Percentiles rank a stretch among this genome's conserved stretches.
phyloP scores from a whole-genome alignment of 1,284 basidiomycete genomes.

The Takashimella koratensis region DNA sequence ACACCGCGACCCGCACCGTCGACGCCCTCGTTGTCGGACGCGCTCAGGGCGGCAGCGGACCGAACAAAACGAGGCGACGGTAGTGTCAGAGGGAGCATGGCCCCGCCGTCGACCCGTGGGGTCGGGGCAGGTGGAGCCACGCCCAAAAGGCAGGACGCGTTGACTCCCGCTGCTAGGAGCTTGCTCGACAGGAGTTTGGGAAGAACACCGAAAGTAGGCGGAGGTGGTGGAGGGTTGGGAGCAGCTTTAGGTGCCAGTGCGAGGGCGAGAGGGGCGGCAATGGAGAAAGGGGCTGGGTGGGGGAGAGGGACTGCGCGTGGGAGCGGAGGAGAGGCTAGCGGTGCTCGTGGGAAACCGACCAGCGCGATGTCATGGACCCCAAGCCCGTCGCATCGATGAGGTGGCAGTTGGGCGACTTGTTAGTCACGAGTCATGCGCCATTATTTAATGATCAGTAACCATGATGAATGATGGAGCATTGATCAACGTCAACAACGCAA shows the following conservation, averaged over 20 bases:
- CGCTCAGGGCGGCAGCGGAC: constrained; percentile 43
- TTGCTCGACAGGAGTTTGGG: constrained; percentile 63
- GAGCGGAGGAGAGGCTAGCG: constrained; percentile 33
- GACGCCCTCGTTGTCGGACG: constrained; percentile 39
- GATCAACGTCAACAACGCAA: no score
- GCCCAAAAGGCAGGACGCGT: constrained; percentile 56
- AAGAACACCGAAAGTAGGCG: constrained; percentile 18
- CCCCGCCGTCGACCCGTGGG: constrained; percentile 61
- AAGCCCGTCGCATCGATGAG: constrained; percentile 53
- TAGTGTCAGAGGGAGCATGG: constrained; percentile 54
- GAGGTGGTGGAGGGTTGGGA: constrained; percentile 48
- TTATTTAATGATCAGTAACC: no score
- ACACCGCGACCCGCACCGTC: constrained; percentile 58
- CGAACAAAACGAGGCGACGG: constrained; percentile 12
- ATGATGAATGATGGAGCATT: no score
- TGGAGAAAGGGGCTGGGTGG: constrained; percentile 63
- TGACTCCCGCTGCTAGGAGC: constrained; percentile 75
- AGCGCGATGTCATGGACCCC: constrained; percentile 73
- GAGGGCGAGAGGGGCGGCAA: constrained; percentile 62
- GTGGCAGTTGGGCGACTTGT: no score
- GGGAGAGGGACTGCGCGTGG: constrained; percentile 40
- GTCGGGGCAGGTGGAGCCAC: constrained; percentile 36
- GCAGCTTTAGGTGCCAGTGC: constrained; percentile 52
- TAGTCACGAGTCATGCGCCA: no score
- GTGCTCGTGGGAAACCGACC: constrained; percentile 56